Base-by-base conservation (phyloP, 2,329 filamentous ascomycete species). In the Microcyclospora pomicola region DNA sequence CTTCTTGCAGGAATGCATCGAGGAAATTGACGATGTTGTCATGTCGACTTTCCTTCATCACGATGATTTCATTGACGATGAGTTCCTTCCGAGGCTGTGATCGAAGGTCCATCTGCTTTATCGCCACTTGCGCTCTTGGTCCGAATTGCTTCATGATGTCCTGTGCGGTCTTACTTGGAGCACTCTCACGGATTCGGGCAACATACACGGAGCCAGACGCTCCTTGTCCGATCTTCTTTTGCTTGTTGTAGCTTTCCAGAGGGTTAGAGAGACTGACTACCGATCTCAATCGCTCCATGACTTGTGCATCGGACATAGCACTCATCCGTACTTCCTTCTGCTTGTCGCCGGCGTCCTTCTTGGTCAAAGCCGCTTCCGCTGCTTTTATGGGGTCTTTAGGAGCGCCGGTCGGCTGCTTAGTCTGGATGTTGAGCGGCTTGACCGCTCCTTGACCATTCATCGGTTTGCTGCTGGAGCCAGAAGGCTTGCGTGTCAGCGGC, bases 41-140 rank as follows among this genome's bases (percentile, higher is more conserved):
- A 61, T 98, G 91, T 59, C 87, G 83, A 68, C 85, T 94, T 65
- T 98, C 91, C 67, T 96, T 95, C 91, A 98, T 98, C 42, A 98
- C 91, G 67, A 98, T 92, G 56, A 98, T 98, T 58, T 98, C 91
- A 61, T 98, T 98, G 37, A 98, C 91, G 55, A 98, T 98, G 54
- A 98, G 68, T 63, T 98, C 91, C 69, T 98, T 98, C 42, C 91
- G 75, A 34, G 91, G 91, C 62, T 98, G 91, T 57, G 93, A 91
- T 36, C 88, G 85, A 39, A 98, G 74, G 65, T 98, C 91, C 91
- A 98, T 98, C 66, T 98, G 91, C 68, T 98, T 98, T 59, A 98
- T 98, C 31, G 91, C 91, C 44, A 98, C 91, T 59, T 95, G 85
- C 35, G 84, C 84, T 46, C 83, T 77, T 36, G 75, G 70, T 10